Base-by-base conservation (phyloP, 2,329 filamentous ascomycete genomes). In the Neocucurbitaria cava region DNA sequence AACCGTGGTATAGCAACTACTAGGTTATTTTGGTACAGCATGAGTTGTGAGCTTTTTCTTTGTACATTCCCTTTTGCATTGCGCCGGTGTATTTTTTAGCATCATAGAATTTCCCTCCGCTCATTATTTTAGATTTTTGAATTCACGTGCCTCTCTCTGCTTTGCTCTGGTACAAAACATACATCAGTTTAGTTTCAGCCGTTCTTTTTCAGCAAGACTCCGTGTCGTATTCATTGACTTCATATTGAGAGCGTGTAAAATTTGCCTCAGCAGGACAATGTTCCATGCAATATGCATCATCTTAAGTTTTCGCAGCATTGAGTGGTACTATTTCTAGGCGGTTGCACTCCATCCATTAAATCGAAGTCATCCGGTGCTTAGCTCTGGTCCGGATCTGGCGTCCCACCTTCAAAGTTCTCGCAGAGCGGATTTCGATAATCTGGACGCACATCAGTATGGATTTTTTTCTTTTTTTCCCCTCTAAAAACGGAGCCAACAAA, bases 391-490 rank as follows among this genome's bases (percentile, higher is more conserved):
- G 38, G 20, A 23, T 40, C 20, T 11, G 38, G 38, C 18, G 20
- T 18, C 17, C 18, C 31, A 18, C 54, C 55, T 8, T 56, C 55
- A 38, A 69, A 69, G 15, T 55, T 50, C 13, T 59, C 48, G 39
- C 67, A 69, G n/a, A 51, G 31, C 9, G 67, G 67, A 50, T 61
- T 65, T 8, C 62, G 56, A 50, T 69, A 69, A 36, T 58, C 62
- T 66, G 24, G 11, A 9, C 18, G 1, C 20, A 40, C 17, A 23
- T 40, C n/a, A 40, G 38, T 21, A 40, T 23, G 5, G n/a, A 8
- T n/a, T 6, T 21, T 7, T 42, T 13, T 26, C 13, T 20, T 23
- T 18, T 9, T n/a, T 9, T n/a, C 10, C 21, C 10, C 7, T 42
- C 21, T 15, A 17, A 6, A 8, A 10, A 5, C 23, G 10, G 20